phyloP scores from a whole-genome alignment of 208 protist genomes.

The Acanthamoeba lenticulata region DNA sequence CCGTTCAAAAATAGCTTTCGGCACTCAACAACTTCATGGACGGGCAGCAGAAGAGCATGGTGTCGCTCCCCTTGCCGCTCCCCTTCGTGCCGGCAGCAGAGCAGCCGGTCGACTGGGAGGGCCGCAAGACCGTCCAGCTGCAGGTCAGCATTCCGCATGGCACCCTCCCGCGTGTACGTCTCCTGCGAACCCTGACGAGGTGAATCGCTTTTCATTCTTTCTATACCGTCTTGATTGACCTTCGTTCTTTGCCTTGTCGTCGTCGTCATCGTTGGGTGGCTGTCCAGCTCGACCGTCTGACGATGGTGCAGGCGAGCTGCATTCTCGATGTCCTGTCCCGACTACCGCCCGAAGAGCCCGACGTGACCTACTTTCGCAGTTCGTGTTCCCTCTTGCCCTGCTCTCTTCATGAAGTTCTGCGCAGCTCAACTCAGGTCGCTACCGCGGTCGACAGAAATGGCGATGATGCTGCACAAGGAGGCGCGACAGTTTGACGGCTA shows the following conservation, averaged over 20 bases:
- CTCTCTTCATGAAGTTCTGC: too few species aligned
- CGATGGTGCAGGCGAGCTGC: not conserved
- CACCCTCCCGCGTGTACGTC: too few species aligned
- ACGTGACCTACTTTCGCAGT: not conserved
- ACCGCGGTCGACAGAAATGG: too few species aligned
- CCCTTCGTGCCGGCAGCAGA: not conserved
- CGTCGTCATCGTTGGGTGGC: too few species aligned
- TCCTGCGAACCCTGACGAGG: too few species aligned
- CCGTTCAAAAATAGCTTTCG: too few species aligned
- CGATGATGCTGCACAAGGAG: not conserved
- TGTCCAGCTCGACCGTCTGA: not conserved
- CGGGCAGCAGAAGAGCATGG: not conserved
- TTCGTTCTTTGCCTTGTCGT: too few species aligned
- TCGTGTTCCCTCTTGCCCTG: too few species aligned
- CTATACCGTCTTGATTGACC: too few species aligned
- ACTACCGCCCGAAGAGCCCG: not conserved
- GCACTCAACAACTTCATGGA: not conserved
- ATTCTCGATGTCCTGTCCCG: not conserved
- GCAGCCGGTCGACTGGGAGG: not conserved
- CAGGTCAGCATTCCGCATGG: not conserved
- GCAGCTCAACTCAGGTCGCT: too few species aligned
- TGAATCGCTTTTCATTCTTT: too few species aligned
- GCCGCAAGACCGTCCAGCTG: not conserved
- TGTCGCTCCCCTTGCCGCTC: not conserved
- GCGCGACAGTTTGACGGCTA: not conserved